Conservation (phyloP, 805 yeast genomes). For the Spencermartinsiella europaea region DNA sequence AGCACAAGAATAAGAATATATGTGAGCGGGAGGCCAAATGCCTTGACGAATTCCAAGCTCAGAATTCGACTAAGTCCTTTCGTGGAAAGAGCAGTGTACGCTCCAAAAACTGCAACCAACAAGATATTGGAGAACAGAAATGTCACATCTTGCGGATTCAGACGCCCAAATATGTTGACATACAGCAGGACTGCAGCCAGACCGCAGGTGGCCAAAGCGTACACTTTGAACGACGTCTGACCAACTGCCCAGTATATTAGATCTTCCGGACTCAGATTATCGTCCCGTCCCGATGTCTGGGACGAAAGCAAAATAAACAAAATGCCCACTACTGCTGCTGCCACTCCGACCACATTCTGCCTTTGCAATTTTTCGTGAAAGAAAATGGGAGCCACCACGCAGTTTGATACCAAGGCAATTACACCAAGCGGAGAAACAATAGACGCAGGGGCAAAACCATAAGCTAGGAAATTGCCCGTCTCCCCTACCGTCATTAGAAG, state of each 20-base stretch:
- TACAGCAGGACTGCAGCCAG: slow-evolving; percentile 1
- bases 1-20: slow-evolving; percentile 33
- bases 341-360: slow-evolving; percentile 38
- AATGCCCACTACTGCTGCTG: slow-evolving; percentile 40
- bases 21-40: slow-evolving; percentile 28
- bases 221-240: slow-evolving; percentile 27
- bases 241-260: slow-evolving; percentile 27
- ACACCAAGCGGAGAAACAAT: slow-evolving; percentile 48
- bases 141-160: slow-evolving; percentile 2
- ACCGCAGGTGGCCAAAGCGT: slow-evolving; percentile 25
- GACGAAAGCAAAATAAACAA: slow-evolving; percentile 38
- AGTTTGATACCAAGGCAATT: slow-evolving; percentile 43
- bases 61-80: slow-evolving; percentile 36
- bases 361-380: slow-evolving; percentile 37
- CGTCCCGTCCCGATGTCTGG: slow-evolving; percentile 22
- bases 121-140: slow-evolving; percentile 31
- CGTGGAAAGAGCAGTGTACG: slow-evolving; percentile 43
- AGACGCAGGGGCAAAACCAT: slow-evolving; percentile 45
- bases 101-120: slow-evolving; percentile 42
- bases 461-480: slow-evolving; percentile 43
- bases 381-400: slow-evolving; percentile 44
- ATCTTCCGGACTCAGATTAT: slow-evolving; percentile 22
- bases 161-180: neutral
- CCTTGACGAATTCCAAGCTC: slow-evolving; percentile 20
- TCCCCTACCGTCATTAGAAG: slow-evolving; percentile 42